A percentile compares a stretch with the other conserved stretches of the same genome.
phyloP scores from a whole-genome alignment of 2,329 filamentous ascomycete genomes.

The Sordariomycetes sp. region DNA sequence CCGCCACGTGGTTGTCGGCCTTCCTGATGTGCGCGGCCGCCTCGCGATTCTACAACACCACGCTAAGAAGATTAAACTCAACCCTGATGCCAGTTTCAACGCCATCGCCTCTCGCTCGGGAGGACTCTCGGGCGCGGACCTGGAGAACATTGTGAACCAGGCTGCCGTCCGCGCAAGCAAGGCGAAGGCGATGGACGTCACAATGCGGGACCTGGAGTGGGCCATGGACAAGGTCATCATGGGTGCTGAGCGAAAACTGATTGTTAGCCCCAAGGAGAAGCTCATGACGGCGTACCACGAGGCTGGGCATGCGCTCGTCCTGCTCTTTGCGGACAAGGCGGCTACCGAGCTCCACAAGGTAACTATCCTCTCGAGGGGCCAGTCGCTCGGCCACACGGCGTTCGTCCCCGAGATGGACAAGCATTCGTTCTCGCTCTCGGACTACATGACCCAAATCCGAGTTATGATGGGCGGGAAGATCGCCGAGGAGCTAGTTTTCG shows the following conservation, averaged over 20 bases:
- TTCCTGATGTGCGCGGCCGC: conserved; percentile 88
- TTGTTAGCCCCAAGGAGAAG: conserved; percentile 90
- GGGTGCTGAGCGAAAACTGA: conserved; percentile 83
- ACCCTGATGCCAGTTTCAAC: conserved; percentile 70
- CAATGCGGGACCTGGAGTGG: conserved; percentile 82
- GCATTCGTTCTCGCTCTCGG: conserved; percentile 75
- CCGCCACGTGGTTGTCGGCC: conserved; percentile 75
- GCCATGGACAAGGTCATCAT: conserved; percentile 97
- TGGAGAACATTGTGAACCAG: conserved; percentile 95
- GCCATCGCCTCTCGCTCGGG: conserved; percentile 79
- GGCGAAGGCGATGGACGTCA: conserved; percentile 64
- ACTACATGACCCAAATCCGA: conserved; percentile 73
- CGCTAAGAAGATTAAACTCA: conserved; percentile 78
- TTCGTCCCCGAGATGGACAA: conserved; percentile 87
- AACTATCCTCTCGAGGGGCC: conserved; percentile 87
- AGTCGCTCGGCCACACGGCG: conserved; percentile 76
- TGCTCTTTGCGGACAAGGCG: conserved; percentile 66
- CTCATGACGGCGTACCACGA: conserved; percentile 82
- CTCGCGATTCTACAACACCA: conserved; percentile 91
- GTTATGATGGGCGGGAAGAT: conserved; percentile 78
- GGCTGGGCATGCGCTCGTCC: conserved; percentile 86
- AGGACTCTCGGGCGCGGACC: conserved; percentile 87
- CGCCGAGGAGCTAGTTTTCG: conserved; percentile 85
- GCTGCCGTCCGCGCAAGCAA: conserved; percentile 92
- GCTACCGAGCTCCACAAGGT: conserved; percentile 86